Conservation (phyloP, 225 moss, liverwort and hornwort genomes). For the Thuidium tamariscinum region DNA sequence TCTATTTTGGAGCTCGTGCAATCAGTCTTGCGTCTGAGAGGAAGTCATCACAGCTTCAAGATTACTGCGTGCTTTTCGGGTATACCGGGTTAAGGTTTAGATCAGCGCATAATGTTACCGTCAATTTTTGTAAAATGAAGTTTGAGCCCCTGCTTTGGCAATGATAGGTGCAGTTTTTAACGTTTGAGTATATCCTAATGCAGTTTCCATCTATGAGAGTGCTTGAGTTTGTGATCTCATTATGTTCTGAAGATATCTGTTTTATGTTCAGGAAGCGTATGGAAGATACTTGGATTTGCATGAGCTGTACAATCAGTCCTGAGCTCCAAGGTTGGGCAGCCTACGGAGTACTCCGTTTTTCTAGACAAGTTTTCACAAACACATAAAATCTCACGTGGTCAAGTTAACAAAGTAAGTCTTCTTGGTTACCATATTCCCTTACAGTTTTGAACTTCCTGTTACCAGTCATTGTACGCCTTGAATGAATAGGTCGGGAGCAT, state of each 20-base stretch:
- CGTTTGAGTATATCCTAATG: background rate
- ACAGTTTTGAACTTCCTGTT: background rate
- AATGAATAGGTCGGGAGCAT: background rate
- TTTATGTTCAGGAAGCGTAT: slow-evolving; percentile 64
- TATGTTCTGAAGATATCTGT: background rate
- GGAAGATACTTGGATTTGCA: slow-evolving; percentile 78
- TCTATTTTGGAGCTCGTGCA: background rate
- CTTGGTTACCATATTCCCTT: background rate
- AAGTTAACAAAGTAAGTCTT: slow-evolving; percentile 60
- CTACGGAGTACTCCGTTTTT: slow-evolving; percentile 77
- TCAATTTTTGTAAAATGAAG: background rate
- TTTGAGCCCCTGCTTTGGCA: background rate
- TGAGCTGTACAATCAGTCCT: slow-evolving; percentile 72
- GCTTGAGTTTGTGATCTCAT: background rate
- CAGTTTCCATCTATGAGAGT: background rate
- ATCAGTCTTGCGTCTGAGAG: background rate
- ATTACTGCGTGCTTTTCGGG: background rate
- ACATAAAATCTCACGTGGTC: slow-evolving; percentile 43
- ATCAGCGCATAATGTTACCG: background rate
- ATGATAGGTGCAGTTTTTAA: background rate
- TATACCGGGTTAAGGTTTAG: background rate
- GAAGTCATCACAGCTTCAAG: background rate
- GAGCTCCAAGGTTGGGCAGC: slow-evolving; percentile 78
- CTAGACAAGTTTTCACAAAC: slow-evolving; percentile 71
- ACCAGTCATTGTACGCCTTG: background rate